Evolutionary conservation across 73 alveolate species (phyloP).

Genomic region (Uronychia setigera): DNA sequence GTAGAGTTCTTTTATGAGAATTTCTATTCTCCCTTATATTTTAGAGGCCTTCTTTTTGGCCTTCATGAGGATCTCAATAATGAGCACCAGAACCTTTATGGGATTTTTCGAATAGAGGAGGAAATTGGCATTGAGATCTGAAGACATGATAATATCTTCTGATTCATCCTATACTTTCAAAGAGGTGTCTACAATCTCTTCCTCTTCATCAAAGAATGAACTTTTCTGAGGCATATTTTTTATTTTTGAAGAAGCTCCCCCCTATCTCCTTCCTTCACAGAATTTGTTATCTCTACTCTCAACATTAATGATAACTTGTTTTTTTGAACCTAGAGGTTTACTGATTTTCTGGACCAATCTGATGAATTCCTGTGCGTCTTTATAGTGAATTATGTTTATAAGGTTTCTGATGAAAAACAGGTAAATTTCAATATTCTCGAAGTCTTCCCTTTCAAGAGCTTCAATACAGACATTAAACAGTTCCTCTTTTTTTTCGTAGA

Average conservation of each 20-base stretch:
- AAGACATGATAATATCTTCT: background rate
- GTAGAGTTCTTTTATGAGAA: background rate
- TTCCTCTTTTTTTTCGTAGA: background rate
- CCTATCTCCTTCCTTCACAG: too few species aligned
- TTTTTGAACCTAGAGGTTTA: background rate
- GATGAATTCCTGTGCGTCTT: background rate
- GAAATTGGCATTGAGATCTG: conserved; percentile 1
- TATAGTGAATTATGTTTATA: background rate
- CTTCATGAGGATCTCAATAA: background rate
- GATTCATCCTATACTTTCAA: background rate
- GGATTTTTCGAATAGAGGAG: conserved; percentile 9
- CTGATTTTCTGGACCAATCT: background rate
- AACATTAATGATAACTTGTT: background rate
- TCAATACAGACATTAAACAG: background rate
- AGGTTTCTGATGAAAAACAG: background rate
- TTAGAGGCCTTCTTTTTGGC: background rate
- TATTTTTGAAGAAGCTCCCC: too few species aligned
- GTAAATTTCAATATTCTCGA: background rate
- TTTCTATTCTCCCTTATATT: background rate
- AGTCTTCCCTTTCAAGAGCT: background rate
- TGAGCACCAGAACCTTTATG: background rate
- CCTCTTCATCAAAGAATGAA: too few species aligned
- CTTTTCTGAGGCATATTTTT: too few species aligned
- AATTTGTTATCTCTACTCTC: too few species aligned
- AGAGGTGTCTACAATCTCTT: too few species aligned